A percentile compares a stretch with the other conserved stretches of the same genome.
Evolutionary conservation across 2,329 filamentous ascomycete species (phyloP).

Genomic region (Balansia obtecta): DNA sequence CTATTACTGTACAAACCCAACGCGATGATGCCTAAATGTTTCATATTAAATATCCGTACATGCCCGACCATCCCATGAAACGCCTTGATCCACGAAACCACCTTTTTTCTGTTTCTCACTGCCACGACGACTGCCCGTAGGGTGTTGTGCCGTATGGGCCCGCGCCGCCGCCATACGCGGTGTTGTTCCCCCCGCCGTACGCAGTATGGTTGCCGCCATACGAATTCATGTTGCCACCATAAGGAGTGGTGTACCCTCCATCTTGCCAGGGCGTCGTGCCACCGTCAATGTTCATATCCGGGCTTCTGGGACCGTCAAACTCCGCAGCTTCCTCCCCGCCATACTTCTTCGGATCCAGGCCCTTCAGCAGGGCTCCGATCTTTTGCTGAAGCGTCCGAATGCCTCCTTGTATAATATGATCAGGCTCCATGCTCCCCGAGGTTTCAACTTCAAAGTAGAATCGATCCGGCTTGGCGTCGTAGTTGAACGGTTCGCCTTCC

Average conservation of each 20-base stretch:
- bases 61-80: constrained; percentile 3
- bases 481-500: constrained; percentile 82
- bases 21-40: neutral
- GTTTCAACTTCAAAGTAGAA: constrained; percentile 96
- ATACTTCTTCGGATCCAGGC: constrained; percentile 33
- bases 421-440: constrained; percentile 76
- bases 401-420: constrained; percentile 77
- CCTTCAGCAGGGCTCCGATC: constrained; percentile 63
- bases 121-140: constrained; percentile 39
- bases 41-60: neutral
- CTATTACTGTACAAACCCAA: constrained; percentile 5
- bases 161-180: constrained; percentile 48
- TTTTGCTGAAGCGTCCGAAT: constrained; percentile 86
- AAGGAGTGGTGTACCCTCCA: constrained; percentile 59
- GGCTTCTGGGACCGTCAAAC: constrained; percentile 53
- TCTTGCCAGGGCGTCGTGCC: constrained; percentile 44
- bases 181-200: constrained; percentile 52
- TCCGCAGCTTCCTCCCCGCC: constrained; percentile 47
- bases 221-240: constrained; percentile 44
- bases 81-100: neutral
- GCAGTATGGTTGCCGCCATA: constrained; percentile 56
- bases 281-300: constrained; percentile 48
- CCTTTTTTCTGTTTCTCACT: constrained; percentile 15
- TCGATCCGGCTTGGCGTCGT: constrained; percentile 66
- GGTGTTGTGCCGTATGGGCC: constrained; percentile 33